Percentiles rank a stretch among this genome's conserved stretches.
Conservation (phyloP, 202 grass and related monocot species). For the Setaria italica region DNA sequence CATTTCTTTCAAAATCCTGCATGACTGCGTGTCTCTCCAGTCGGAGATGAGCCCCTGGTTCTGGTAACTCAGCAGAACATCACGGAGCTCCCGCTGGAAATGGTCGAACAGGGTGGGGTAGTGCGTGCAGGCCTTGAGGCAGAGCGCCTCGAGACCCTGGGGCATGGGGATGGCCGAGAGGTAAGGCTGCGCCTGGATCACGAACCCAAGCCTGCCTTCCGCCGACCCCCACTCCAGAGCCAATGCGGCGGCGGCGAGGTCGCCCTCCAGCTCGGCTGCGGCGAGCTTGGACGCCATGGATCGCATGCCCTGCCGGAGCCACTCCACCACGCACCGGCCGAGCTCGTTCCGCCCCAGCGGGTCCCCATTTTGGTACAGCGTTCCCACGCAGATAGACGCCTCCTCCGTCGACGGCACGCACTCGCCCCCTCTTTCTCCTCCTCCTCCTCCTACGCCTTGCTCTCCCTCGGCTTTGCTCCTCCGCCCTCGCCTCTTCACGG, state of each 20-base stretch:
- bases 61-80: constrained; percentile 61
- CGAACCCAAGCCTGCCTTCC: constrained; percentile 61
- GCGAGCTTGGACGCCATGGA: constrained; percentile 87
- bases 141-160: constrained; percentile 85
- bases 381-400: constrained; percentile 71
- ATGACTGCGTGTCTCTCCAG: constrained; percentile 60
- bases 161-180: constrained; percentile 84
- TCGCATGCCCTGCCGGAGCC: constrained; percentile 84
- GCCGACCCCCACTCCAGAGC: constrained; percentile 43
- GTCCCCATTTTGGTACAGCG: constrained; percentile 75
- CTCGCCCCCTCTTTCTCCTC: background rate
- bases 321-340: constrained; percentile 71
- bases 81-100: constrained; percentile 88
- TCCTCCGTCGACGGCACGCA: constrained; percentile 78
- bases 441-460: constrained; percentile 25
- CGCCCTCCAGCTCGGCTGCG: constrained; percentile 67
- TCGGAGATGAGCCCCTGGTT: constrained; percentile 55
- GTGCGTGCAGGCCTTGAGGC: constrained; percentile 95
- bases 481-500: constrained; percentile 29
- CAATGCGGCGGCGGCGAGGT: constrained; percentile 44
- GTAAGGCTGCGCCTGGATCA: constrained; percentile 86
- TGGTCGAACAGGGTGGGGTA: constrained; percentile 92
- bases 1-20: constrained; percentile 85
- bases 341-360: constrained; percentile 82
- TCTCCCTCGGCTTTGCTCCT: constrained; percentile 40